Percentiles rank a stretch among this genome's conserved stretches.
These are phyloP conservation scores for Euphorbia tirucalli DNA, from an alignment of 345 rosid species.

Conservation along the genomic window DNA sequence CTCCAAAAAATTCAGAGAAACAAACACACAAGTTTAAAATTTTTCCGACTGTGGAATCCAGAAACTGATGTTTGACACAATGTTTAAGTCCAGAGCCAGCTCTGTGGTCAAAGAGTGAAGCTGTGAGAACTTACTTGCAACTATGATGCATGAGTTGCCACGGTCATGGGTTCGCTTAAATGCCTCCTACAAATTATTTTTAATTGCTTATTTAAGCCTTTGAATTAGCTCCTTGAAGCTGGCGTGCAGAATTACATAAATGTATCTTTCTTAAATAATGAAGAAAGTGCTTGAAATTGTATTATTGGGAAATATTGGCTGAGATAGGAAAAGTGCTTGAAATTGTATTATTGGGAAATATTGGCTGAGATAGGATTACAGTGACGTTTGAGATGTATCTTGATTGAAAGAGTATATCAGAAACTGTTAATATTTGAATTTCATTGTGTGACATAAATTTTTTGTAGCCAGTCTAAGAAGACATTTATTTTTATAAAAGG, in stretches of 20 bases:
- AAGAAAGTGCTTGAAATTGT: conserved; percentile 1
- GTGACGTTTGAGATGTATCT: neutral
- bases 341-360: neutral
- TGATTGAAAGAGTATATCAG: neutral
- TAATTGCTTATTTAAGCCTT: neutral
- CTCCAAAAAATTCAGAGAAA: neutral
- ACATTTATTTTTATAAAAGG: neutral
- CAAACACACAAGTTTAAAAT: neutral
- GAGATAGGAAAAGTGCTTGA: neutral
- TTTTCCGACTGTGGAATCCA: neutral
- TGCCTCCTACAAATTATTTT: neutral
- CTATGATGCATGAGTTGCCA: neutral
- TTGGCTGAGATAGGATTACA: neutral
- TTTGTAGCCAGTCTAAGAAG: neutral
- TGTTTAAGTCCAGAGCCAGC: neutral
- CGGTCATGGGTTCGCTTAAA: neutral
- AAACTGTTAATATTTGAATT: neutral
- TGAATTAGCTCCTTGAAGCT: neutral
- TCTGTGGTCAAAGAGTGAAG: neutral
- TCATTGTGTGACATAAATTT: neutral
- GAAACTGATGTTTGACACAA: neutral
- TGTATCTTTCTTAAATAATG: neutral
- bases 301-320: neutral
- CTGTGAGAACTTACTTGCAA: neutral
- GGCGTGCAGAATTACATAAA: neutral